Conservation (phyloP, 257 asterid genomes). For the Galeopsis tetrahit region DNA sequence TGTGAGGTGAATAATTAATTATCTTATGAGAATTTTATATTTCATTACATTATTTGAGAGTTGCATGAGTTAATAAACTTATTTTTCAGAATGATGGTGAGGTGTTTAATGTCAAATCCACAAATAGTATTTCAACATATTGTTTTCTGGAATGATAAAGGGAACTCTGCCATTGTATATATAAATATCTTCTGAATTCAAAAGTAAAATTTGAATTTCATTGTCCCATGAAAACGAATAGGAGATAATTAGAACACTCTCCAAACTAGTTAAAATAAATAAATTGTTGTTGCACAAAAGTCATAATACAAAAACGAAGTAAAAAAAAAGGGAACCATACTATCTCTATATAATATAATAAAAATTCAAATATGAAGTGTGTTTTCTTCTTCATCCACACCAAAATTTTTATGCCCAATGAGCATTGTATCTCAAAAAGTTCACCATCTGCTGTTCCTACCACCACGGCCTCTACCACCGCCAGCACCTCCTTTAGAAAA, state of each 20-base stretch:
- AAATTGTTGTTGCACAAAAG: background rate
- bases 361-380: background rate
- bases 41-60: too few species aligned
- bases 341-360: background rate
- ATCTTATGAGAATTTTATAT: too few species aligned
- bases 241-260: conserved; percentile 1
- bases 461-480: conserved; percentile 49
- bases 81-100: too few species aligned
- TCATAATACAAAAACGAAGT: background rate
- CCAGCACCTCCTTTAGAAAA: conserved; percentile 44
- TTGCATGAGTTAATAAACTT: too few species aligned
- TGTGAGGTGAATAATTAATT: too few species aligned
- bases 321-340: background rate
- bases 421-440: conserved; percentile 17
- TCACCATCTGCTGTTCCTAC: conserved; percentile 61
- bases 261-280: conserved; percentile 13
- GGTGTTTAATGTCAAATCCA: too few species aligned
- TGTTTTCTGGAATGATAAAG: background rate
- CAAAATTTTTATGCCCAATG: conserved; percentile 41
- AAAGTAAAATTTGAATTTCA: background rate
- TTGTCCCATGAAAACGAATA: background rate
- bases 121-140: background rate
- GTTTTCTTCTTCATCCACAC: conserved; percentile 22
- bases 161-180: background rate
- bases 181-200: background rate